Evolutionary conservation across 1,139 yeast species (phyloP), one percentile per base, ranked within the genome.

Genomic region (Candida gigantensis): DNA sequence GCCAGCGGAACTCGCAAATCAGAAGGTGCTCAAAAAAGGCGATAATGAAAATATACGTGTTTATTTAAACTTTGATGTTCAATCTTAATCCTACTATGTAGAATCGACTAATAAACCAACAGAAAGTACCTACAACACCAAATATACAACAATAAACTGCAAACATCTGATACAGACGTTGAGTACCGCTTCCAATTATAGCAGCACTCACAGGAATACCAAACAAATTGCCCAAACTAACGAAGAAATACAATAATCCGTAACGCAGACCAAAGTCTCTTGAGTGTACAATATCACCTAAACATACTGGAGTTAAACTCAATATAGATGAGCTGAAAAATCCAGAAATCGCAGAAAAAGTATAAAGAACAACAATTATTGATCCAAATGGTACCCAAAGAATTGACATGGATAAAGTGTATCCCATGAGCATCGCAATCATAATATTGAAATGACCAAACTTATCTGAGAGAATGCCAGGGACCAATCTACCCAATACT

Each of bases 371-470:
- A 0, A 53, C 58, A n/a, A 51, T 39, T 30, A 57, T 58, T n/a
- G 51, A 41, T 1, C 81, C 83, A 42, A 78, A 71, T 6, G 82
- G 83, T 7, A 75, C 53, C 84, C 83, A 79, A 9, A 79, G 44
- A 2, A 62, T 53, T 35, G 76, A 55, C 15, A 64, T 58, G 6
- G 65, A 58, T 25, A 78, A 15, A 1, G 71, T 67, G 21, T 77
- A 60, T 32, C 68, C 46, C n/a, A 58, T 16, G 44, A 75, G 54
- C 58, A 77, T 62, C 15, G 53, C 39, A 21, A 72, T 58, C 51
- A 74, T 73, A 13, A 80, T 65, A 48, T 81, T 82, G 55, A 75
- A 81, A 25, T 76, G 63, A 0, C 89, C 89, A 20, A 72, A 42
- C 40, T 55, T 68, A 40, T 64, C 75, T 41, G 83, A 84, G 0